Percentiles rank a stretch among this genome's conserved stretches.
phyloP scores from a whole-genome alignment of 768 basidiomycete genomes.

The Lactifluus hygrophoroides region DNA sequence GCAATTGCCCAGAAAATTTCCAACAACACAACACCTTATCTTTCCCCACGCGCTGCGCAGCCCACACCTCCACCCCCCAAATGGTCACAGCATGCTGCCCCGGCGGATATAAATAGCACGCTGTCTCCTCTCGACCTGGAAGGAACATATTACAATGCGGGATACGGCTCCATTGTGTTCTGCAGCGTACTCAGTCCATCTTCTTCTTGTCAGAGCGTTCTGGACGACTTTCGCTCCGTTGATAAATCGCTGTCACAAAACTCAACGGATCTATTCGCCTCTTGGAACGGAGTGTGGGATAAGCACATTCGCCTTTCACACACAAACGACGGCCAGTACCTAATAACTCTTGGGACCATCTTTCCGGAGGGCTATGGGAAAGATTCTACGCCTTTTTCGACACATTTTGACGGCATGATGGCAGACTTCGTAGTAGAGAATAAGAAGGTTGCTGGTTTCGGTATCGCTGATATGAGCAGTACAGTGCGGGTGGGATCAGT shows the following conservation, averaged over 20 bases:
- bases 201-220: constrained; percentile 1
- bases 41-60: no score
- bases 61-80: not conserved
- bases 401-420: not conserved
- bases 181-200: constrained; percentile 1
- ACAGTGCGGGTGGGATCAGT: not conserved
- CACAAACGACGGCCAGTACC: not conserved
- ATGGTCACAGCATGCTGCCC: not conserved
- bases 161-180: not conserved
- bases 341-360: not conserved
- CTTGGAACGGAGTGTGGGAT: not conserved
- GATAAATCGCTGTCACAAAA: not conserved
- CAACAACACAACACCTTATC: not conserved
- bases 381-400: constrained; percentile 8
- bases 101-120: not conserved
- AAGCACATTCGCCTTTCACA: not conserved
- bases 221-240: not conserved
- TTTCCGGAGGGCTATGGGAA: constrained; percentile 11
- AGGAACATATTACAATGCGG: constrained; percentile 1
- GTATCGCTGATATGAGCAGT: not conserved
- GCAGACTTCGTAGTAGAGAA: constrained; percentile 4
- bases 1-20: no score
- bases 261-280: constrained; percentile 1
- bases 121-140: not conserved
- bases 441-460: not conserved